These are phyloP conservation scores for Rhodamnia rubescens DNA, from an alignment of 345 rosid genomes.

Conservation along the genomic window DNA sequence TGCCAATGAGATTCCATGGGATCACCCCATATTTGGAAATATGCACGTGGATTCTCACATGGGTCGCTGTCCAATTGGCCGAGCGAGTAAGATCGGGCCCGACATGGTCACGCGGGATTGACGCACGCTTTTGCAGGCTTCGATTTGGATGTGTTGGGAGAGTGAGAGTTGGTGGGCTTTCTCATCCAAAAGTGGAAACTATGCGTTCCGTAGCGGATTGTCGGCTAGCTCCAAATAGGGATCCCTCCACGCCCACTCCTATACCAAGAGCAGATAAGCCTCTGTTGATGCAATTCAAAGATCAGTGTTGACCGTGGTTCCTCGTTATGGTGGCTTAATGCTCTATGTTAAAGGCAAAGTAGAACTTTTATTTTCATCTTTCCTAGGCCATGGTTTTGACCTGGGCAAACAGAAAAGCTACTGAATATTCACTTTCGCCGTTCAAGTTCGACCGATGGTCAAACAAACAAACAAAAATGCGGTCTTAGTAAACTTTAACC, in stretches of 20 bases:
- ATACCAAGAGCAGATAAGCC: not conserved
- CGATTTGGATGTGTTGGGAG: not conserved
- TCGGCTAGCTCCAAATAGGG: slow-evolving; percentile 23
- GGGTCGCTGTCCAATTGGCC: slow-evolving; percentile 11
- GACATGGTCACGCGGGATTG: not conserved
- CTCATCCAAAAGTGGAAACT: slow-evolving; percentile 2
- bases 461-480: not conserved
- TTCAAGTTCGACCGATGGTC: not conserved
- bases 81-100: not conserved
- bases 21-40: not conserved
- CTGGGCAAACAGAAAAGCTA: not conserved
- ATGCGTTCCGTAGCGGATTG: slow-evolving; percentile 23
- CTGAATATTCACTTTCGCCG: not conserved
- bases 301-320: not conserved
- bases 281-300: not conserved
- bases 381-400: not conserved
- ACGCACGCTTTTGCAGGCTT: slow-evolving; percentile 4
- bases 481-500: too few relatives aligned
- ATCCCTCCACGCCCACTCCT: slow-evolving; percentile 3
- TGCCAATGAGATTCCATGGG: not conserved
- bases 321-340: not conserved
- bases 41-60: slow-evolving; percentile 23
- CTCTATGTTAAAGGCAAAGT: not conserved
- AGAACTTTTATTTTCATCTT: too few relatives aligned
- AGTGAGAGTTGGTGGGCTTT: not conserved